Evolutionary conservation across 805 yeast species (phyloP), one percentile per base, ranked within the genome.

Genomic region (Monosporozyma aerobia): DNA sequence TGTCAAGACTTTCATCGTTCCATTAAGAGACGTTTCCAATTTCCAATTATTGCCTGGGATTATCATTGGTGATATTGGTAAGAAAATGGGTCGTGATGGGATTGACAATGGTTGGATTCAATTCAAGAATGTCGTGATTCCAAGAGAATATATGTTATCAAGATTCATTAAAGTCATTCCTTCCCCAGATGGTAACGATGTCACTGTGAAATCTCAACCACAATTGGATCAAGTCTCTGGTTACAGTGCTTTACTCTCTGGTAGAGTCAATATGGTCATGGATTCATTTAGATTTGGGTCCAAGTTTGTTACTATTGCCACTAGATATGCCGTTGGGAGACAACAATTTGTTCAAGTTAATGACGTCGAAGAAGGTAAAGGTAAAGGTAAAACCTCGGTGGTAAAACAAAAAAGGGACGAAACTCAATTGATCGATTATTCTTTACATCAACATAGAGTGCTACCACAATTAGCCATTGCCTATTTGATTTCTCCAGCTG

Each of bases 41-140:
- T 92, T 87, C 72, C 76, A 83, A 54, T 69, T 90, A 54, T 70
- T 78, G 58, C 89, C 95, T 3, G 97, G 97, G 52, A 73, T 90
- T 53, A 70, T 87, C 33, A 76, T 89, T 57, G 97, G 97, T 56
- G 97, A 90, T 67, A 88, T 90, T 65, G 97, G 97, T 53, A 81
- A 86, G 57, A 90, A 90, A 72, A 89, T 90, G 96, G 97, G 97
- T 51, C 78, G 97, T 63, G 94, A 90, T 63, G 97, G 96, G 53
- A 87, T 90, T 59, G 97, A 90, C 65, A 90, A 90, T 69, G 97
- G 97, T 51, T 90, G 97, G 97, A 87, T 90, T 63, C 97, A 90
- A 71, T 90, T 87, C 72, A 76, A 86, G 49, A 77, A 83, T 60
- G 97, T 89, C 50, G 77, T 82, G 49, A 86, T 90, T 57, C 97